These are phyloP conservation scores for Leishmania gerbilli DNA, from an alignment of 208 protist genomes.

Conservation along the genomic window DNA sequence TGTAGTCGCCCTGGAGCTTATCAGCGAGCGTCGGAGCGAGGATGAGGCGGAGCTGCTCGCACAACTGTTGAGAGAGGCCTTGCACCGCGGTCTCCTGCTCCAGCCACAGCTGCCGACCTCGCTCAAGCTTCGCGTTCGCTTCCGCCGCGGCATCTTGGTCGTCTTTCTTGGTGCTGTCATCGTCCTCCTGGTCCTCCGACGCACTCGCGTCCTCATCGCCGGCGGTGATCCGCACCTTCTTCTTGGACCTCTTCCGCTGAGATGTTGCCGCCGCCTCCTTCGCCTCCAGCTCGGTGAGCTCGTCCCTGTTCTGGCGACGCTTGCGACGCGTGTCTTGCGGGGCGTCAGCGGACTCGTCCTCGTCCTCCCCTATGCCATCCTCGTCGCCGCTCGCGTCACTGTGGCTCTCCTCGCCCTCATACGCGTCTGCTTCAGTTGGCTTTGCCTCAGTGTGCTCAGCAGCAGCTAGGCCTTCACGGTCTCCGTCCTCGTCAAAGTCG, in stretches of 20 bases:
- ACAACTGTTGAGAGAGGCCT: slow-evolving; percentile 95
- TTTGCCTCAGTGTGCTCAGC: slow-evolving; percentile 41
- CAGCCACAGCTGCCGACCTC: slow-evolving; percentile 88
- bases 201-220: slow-evolving; percentile 24
- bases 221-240: slow-evolving; percentile 36
- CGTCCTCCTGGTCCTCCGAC: slow-evolving; percentile 41
- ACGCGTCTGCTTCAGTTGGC: slow-evolving; percentile 18
- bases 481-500: slow-evolving; percentile 69
- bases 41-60: slow-evolving; percentile 99
- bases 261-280: slow-evolving; percentile 32
- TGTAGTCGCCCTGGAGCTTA: slow-evolving; percentile 99
- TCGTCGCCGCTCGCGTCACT: slow-evolving; percentile 25
- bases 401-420: slow-evolving; percentile 21
- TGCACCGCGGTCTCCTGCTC: slow-evolving; percentile 91
- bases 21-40: slow-evolving; percentile 98
- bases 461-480: slow-evolving; percentile 49
- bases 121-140: slow-evolving; percentile 50
- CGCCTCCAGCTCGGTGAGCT: slow-evolving; percentile 50
- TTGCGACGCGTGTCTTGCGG: slow-evolving; percentile 43
- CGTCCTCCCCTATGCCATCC: slow-evolving; percentile 24
- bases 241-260: slow-evolving; percentile 44
- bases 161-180: slow-evolving; percentile 26
- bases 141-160: slow-evolving; percentile 25
- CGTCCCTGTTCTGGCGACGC: slow-evolving; percentile 39
- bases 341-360: slow-evolving; percentile 35